Evolutionary conservation across 2,329 filamentous ascomycete genomes (phyloP), one percentile per base, ranked within the genome.

Genomic region (Aspergillus hortae): DNA sequence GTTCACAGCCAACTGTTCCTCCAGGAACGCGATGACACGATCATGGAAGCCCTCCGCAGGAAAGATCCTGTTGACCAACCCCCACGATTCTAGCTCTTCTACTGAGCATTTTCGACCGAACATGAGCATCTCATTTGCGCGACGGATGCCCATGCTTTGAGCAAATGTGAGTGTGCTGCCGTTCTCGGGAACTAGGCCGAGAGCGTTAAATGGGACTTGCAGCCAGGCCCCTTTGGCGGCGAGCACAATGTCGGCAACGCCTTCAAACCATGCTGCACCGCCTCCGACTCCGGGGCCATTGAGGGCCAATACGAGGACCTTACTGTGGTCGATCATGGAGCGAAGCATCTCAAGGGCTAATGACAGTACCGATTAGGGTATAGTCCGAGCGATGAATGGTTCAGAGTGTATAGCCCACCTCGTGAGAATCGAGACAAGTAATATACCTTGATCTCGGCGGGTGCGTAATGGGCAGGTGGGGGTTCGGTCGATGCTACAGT

Each of bases 41-140:
- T 55, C 57, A 15, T 75, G 73, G 49, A 80, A 80, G 3, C 63
- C 68, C 1, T 73, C 69, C 2, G 52, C 56, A 0, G 66, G 64
- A 58, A 78, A 78, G 3, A 79, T 64, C 10, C 69, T 67, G 52
- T 80, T 80, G 23, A 79, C 73, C 57, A 80, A 47, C 0, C 77
- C 77, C 42, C 67, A 73, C 4, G 67, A 60, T 51, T 74, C 63
- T 9, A 77, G 61, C 53, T 79, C 77, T 21, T 74, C 56, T 1
- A 70, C 73, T 1, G 62, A 66, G 2, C 78, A 48, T 44, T 78
- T 77, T 15, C 73, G 67, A 3, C 77, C 77, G 53, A 80, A 78
- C 75, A 80, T 79, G n/a, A 80, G 66, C 54, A 80, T 76, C 56
- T 80, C 77, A 56, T 79, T 80, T 1, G 77, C 68, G 44, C 77